A percentile compares a stretch with the other conserved stretches of the same genome.
phyloP scores from a whole-genome alignment of 331 rosid genomes.

The Pyrus hybrid region DNA sequence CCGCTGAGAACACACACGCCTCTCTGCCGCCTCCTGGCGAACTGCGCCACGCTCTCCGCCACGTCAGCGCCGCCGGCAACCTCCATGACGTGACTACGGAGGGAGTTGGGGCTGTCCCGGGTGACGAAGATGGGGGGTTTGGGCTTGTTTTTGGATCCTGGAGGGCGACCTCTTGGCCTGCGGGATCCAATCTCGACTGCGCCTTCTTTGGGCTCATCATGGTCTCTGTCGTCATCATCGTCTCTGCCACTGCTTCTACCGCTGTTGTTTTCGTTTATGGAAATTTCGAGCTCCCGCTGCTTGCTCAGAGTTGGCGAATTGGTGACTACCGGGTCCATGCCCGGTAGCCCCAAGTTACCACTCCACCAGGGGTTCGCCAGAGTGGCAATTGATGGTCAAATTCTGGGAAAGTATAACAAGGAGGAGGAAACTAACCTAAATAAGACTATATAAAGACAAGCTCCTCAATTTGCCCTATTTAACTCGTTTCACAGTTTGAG shows the following conservation, averaged over 20 bases:
- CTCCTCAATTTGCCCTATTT: neutral
- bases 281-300: conserved; percentile 42
- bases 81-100: conserved; percentile 87
- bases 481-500: conserved; percentile 11
- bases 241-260: conserved; percentile 21
- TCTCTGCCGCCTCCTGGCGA: conserved; percentile 79
- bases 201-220: conserved; percentile 69
- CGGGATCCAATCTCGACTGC: conserved; percentile 71
- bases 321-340: conserved; percentile 53
- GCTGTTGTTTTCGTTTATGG: conserved; percentile 39
- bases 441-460: neutral
- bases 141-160: conserved; percentile 91
- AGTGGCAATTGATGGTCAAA: conserved; percentile 6
- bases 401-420: neutral
- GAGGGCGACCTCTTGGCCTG: conserved; percentile 88
- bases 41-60: conserved; percentile 75
- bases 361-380: conserved; percentile 99
- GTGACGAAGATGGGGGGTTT: conserved; percentile 92
- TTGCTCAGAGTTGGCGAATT: conserved; percentile 43
- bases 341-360: conserved; percentile 71
- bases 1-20: conserved; percentile 95
- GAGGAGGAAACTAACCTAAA: neutral
- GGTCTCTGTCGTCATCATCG: conserved; percentile 45
- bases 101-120: conserved; percentile 84
- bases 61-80: conserved; percentile 83